Conservation (phyloP, 306 rosid genomes). For the Cucurbita pepo region DNA sequence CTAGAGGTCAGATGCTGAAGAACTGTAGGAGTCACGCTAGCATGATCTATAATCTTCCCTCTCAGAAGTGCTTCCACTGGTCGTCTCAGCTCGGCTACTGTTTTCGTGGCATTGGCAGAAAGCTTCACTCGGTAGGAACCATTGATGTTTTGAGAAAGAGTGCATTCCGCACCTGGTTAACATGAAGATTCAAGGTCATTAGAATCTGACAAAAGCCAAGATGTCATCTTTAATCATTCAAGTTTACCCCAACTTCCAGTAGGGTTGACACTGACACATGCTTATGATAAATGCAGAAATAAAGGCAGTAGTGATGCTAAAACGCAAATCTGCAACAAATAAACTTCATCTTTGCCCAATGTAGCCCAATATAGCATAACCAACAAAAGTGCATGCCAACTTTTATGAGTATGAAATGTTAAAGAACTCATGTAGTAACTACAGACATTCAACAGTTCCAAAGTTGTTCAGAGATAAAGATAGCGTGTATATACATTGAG, state of each 20-base stretch:
- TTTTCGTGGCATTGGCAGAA: slow-evolving; percentile 75
- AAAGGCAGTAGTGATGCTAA: neutral
- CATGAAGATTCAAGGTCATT: slow-evolving; percentile 2
- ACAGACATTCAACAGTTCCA: neutral
- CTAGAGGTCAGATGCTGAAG: slow-evolving; percentile 46
- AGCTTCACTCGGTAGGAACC: slow-evolving; percentile 67
- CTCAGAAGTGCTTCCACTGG: slow-evolving; percentile 61
- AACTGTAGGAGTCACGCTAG: slow-evolving; percentile 49
- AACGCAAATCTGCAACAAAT: neutral
- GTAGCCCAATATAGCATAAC: neutral
- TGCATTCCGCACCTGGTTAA: slow-evolving; percentile 49
- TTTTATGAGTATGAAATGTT: neutral
- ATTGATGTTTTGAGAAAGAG: slow-evolving; percentile 27
- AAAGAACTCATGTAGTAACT: neutral
- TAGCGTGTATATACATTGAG: neutral
- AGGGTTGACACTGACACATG: neutral
- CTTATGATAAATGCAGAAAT: neutral
- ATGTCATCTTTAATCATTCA: neutral
- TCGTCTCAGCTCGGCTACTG: slow-evolving; percentile 61
- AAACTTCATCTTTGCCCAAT: neutral
- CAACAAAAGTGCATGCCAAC: neutral
- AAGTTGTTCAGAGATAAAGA: neutral
- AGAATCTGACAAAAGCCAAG: slow-evolving; percentile 5
- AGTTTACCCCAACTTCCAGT: neutral
- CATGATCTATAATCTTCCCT: slow-evolving; percentile 47